phyloP scores from a whole-genome alignment of 345 rosid genomes.

The Syzygium oleosum region DNA sequence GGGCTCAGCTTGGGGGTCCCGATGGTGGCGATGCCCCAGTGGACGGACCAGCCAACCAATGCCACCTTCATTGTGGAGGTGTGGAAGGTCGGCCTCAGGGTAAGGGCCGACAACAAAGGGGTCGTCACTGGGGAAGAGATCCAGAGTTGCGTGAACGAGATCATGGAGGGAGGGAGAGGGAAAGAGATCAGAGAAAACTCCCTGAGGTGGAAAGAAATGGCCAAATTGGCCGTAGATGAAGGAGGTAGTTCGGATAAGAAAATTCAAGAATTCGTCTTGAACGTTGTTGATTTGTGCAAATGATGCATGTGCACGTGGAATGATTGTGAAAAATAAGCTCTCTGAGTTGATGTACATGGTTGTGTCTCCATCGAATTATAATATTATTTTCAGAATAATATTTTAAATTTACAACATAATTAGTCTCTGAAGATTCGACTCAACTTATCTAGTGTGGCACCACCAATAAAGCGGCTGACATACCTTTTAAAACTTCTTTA shows the following conservation, averaged over 20 bases:
- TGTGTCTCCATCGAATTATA: neutral
- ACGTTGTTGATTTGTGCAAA: neutral
- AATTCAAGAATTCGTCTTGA: constrained; percentile 26
- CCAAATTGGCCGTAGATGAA: constrained; percentile 26
- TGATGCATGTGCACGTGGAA: neutral
- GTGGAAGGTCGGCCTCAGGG: constrained; percentile 47
- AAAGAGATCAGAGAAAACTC: constrained; percentile 29
- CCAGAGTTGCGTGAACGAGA: constrained; percentile 32
- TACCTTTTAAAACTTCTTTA: neutral
- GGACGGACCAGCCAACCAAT: constrained; percentile 53
- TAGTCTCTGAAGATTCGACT: neutral
- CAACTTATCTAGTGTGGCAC: neutral
- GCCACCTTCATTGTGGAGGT: constrained; percentile 45
- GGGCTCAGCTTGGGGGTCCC: constrained; percentile 54
- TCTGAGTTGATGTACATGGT: neutral
- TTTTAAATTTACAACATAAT: neutral
- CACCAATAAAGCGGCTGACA: neutral
- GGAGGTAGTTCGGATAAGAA: constrained; percentile 52
- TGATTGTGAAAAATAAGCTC: neutral
- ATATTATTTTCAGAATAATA: neutral
- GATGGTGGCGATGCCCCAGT: constrained; percentile 50
- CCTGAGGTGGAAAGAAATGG: constrained; percentile 40
- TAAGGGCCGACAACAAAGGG: constrained; percentile 14
- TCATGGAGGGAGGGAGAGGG: constrained; percentile 38
- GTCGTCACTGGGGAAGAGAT: constrained; percentile 35